A percentile compares a stretch with the other conserved stretches of the same genome.
phyloP scores from a whole-genome alignment of 306 rosid species.

The Prunus fruticosa region DNA sequence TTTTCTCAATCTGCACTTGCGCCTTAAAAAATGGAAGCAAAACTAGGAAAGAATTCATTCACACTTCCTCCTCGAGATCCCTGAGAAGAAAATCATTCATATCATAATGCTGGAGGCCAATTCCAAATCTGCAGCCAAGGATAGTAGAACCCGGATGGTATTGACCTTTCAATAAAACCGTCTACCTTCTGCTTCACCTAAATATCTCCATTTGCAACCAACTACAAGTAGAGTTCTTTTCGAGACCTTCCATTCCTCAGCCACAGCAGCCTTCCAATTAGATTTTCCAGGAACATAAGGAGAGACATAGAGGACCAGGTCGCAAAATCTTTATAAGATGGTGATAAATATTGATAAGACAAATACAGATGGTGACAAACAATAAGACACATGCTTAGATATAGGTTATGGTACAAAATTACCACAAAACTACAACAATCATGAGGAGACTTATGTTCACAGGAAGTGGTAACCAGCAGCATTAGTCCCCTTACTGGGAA shows the following conservation, averaged over 20 bases:
- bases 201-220: background rate
- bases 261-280: background rate
- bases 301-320: background rate
- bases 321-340: background rate
- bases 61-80: too few relatives aligned
- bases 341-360: background rate
- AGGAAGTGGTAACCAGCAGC: too few relatives aligned
- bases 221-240: background rate
- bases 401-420: background rate
- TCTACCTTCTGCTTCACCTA: background rate
- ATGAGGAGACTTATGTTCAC: background rate
- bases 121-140: background rate
- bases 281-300: background rate
- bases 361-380: too few relatives aligned
- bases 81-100: too few relatives aligned
- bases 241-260: background rate
- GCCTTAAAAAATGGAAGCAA: too few relatives aligned
- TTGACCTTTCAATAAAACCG: background rate
- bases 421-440: background rate
- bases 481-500: background rate
- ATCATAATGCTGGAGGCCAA: too few relatives aligned
- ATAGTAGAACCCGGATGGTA: background rate
- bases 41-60: too few relatives aligned
- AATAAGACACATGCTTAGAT: background rate
- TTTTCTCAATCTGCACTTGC: too few relatives aligned